A percentile compares a stretch with the other conserved stretches of the same genome.
Evolutionary conservation across 139 green algal genomes (phyloP).

Genomic region (Closterium sp.): DNA sequence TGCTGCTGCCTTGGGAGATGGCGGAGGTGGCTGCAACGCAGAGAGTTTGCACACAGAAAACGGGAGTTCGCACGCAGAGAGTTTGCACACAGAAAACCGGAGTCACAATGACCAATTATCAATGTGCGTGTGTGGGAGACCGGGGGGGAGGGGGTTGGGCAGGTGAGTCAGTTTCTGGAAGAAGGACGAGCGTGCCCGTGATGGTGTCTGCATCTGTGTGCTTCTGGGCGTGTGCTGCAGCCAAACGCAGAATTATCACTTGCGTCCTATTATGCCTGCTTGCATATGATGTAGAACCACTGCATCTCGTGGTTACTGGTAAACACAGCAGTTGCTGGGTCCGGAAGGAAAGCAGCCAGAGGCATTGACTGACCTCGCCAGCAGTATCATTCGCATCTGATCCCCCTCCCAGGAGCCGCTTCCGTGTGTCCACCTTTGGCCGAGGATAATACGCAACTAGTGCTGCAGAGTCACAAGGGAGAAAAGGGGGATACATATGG

Average conservation of each 20-base stretch:
- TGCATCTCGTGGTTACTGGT: no score
- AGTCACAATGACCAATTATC: no score
- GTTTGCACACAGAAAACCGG: no score
- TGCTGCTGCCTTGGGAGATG: neutral
- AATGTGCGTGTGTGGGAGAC: no score
- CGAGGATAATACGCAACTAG: constrained; percentile 23
- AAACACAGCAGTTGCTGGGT: neutral
- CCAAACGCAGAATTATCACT: no score
- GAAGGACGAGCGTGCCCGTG: no score
- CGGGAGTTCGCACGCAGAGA: no score
- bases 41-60: no score
- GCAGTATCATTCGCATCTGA: constrained; percentile 15
- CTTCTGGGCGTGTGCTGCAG: no score
- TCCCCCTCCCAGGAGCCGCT: constrained; percentile 36
- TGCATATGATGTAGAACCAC: no score
- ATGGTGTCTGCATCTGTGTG: no score
- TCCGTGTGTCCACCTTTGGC: constrained; percentile 39
- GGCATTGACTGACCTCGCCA: constrained; percentile 7
- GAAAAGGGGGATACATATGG: neutral
- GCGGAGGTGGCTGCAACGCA: neutral
- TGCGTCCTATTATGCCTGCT: no score
- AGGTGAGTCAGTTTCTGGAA: neutral
- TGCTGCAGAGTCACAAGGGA: neutral
- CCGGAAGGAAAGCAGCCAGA: neutral
- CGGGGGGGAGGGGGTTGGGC: neutral